Conservation (phyloP, 1,284 basidiomycete genomes). For the Trichosporon faecale region DNA sequence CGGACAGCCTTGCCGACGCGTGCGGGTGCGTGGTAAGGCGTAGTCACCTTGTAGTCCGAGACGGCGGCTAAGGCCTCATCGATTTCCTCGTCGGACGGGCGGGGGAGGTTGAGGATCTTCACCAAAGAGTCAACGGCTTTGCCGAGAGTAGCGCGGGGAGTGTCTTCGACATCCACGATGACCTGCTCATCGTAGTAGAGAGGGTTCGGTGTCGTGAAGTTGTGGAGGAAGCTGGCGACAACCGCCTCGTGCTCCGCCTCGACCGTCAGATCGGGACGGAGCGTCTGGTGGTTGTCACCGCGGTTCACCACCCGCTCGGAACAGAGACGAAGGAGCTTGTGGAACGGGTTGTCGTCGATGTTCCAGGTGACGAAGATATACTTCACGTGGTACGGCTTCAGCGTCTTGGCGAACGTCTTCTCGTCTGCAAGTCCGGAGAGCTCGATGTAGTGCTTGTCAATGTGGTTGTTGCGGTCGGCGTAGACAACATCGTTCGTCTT, state of each 20-base stretch:
- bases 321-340: slow-evolving; percentile 67
- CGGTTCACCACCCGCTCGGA: slow-evolving; percentile 68
- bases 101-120: slow-evolving; percentile 54
- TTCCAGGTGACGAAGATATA: slow-evolving; percentile 78
- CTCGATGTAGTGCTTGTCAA: slow-evolving; percentile 67
- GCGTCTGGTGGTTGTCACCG: slow-evolving; percentile 78
- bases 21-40: slow-evolving; percentile 35
- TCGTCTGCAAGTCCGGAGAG: slow-evolving; percentile 58
- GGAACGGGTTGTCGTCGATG: slow-evolving; percentile 58
- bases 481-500: slow-evolving; percentile 71
- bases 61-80: slow-evolving; percentile 61
- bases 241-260: slow-evolving; percentile 70
- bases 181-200: slow-evolving; percentile 65
- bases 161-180: slow-evolving; percentile 62
- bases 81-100: slow-evolving; percentile 61
- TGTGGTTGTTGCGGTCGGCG: slow-evolving; percentile 90
- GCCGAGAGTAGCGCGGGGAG: slow-evolving; percentile 59
- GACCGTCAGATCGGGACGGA: slow-evolving; percentile 60
- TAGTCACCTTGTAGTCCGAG: slow-evolving; percentile 36
- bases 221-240: slow-evolving; percentile 72
- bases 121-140: slow-evolving; percentile 62
- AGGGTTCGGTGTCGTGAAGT: slow-evolving; percentile 64
- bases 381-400: slow-evolving; percentile 55
- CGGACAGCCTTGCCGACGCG: slow-evolving; percentile 55
- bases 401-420: slow-evolving; percentile 23